Base-by-base conservation (phyloP, 2,329 filamentous ascomycete species). In the Drechslera avenae region DNA sequence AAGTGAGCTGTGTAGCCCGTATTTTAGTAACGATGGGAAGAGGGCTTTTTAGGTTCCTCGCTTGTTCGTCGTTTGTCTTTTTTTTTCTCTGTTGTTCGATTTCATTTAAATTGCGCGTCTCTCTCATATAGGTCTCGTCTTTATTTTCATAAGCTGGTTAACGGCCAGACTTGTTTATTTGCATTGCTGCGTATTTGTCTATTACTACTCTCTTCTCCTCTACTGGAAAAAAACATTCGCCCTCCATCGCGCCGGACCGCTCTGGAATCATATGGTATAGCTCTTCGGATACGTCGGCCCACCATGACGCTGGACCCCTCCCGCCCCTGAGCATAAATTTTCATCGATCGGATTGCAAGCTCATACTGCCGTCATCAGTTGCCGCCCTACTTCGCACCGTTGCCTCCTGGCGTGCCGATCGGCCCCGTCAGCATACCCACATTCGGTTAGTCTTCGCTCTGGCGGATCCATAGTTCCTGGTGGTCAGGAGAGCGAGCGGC, bases 1-100 rank as follows among this genome's bases (percentile, higher is more conserved):
- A 48, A 47, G 43, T 41, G 36, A 51, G 43, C 48, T 19, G 37
- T 28, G 12, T 16, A 14, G 48, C 48, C 43, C 18, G 31, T n/a
- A 23, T 23, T 8, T 21, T 23, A 23, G 6, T 23, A 7, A 5
- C 2, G 21, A 7, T 7, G 21, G n/a, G n/a, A n/a, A n/a, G n/a
- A 23, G 21, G 21, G 21, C 5, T 23, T 23, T 23, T n/a, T n/a
- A n/a, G 21, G 21, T 23, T 23, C 5, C 21, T 23, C 21, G 6
- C 9, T 7, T 23, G 21, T 28, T 28, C 17, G n/a, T n/a, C n/a
- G n/a, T n/a, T 19, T 12, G 18, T 17, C 31, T 13, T 26, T 26
- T 12, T 39, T 21, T 35, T 23, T 28, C 28, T 13, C 36, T 35
- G 23, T 33, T 21, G 26, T 33, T 26, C 32, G 18, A n/a, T 33